Percentiles rank a stretch among this genome's conserved stretches.
These are phyloP conservation scores for Curvularia sp. DNA, from an alignment of 2,329 filamentous ascomycete species.

Conservation along the genomic window DNA sequence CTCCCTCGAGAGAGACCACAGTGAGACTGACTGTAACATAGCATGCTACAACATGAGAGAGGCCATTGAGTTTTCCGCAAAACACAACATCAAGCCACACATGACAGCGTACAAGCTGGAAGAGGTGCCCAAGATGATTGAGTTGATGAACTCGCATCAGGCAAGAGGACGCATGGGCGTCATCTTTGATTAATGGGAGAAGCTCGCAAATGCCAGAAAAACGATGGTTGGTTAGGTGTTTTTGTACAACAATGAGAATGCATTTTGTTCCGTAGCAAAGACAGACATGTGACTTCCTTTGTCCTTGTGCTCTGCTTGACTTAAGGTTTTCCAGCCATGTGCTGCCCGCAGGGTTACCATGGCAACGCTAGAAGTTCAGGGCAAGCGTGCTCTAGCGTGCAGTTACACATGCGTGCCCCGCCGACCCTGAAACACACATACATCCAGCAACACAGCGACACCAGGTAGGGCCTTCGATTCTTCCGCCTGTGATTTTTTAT, in stretches of 20 bases:
- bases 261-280: background rate
- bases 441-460: constrained; percentile 27
- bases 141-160: constrained; percentile 44
- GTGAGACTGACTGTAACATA: constrained; percentile 52
- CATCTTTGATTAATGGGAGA: constrained; percentile 27
- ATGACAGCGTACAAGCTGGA: constrained; percentile 39
- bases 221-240: too few relatives aligned
- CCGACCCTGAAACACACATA: constrained; percentile 23
- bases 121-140: constrained; percentile 46
- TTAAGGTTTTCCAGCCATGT: background rate
- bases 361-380: constrained; percentile 28
- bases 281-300: background rate
- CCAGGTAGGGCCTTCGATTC: constrained; percentile 20
- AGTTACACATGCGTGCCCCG: constrained; percentile 28
- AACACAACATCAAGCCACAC: constrained; percentile 44
- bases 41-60: constrained; percentile 46
- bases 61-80: constrained; percentile 45
- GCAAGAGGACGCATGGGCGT: constrained; percentile 43
- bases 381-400: constrained; percentile 26
- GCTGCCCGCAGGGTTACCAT: constrained; percentile 15
- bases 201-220: background rate
- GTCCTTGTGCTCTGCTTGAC: background rate
- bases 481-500: constrained; percentile 7
- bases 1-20: background rate
- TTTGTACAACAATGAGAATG: background rate